Base-by-base conservation (phyloP, 148 eudicot genomes). In the Fagopyrum tataricum region DNA sequence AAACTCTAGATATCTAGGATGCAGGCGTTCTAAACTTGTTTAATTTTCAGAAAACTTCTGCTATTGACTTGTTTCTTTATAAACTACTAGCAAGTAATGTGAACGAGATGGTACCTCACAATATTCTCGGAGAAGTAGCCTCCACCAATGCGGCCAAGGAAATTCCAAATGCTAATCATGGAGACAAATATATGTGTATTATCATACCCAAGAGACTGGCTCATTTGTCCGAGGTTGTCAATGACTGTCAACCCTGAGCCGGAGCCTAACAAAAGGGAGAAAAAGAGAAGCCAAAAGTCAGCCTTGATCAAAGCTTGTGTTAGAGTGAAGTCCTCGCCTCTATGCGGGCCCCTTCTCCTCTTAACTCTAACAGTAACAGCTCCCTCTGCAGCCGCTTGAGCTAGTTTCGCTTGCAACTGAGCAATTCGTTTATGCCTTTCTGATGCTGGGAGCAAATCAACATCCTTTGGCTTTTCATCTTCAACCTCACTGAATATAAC, bases 231-330 rank as follows among this genome's bases (percentile, higher is more conserved):
- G 78, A 95, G 86, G 71, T 95, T 95, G 74, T 95, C 98, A 53
- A 95, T 95, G 47, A 95, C 90, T 12, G 97, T 91, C 89, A 95
- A 88, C 73, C 98, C 98, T 4, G 98, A 91, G 70, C 98, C 98
- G 55, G 98, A 90, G 26, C 92, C 98, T 23, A 95, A 81, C 15
- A 91, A 48, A 73, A 95, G 96, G 2, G 98, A 89, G 81, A 83
- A 83, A 84, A 90, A 95, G 24, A 91, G 75, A 11, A 95, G 93
- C 98, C 98, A 95, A 78, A 95, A 88, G 75, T 95, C 98, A 0
- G 98, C 93, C 87, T 90, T 91, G 42, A 95, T 84, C 74, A 95
- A 83, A 74, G 97, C 93, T 77, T 95, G 91, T 48, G 68, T 67
- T 78, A 95, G 76, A 40, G 96, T 92, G 81, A 95, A 95, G 76